phyloP scores from a whole-genome alignment of 2,329 filamentous ascomycete species.

The Arthroderma sp. region DNA sequence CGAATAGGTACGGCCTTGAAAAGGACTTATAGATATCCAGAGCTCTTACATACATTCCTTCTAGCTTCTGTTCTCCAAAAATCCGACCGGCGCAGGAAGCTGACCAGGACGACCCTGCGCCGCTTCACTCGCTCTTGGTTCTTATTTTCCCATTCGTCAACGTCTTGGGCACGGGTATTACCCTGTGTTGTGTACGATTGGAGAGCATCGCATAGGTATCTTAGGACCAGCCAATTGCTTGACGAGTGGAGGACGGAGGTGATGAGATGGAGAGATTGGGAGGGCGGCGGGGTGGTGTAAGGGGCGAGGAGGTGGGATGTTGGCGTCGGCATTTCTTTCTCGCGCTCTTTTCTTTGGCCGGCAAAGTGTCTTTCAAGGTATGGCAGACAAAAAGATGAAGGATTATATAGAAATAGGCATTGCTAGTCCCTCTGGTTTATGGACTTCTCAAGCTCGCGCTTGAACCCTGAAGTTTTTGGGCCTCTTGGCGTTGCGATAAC shows the following conservation, averaged over 20 bases:
- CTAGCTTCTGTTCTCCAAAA: constrained; percentile 66
- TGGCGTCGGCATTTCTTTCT: constrained; percentile 8
- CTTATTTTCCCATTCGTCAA: constrained; percentile 1
- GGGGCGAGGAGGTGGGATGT: constrained; percentile 9
- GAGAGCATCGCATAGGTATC: constrained; percentile 39
- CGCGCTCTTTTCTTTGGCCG: neutral
- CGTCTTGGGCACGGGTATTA: constrained; percentile 7
- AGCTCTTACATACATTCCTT: constrained; percentile 42
- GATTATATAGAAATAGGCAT: too few species aligned
- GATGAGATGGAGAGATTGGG: constrained; percentile 28
- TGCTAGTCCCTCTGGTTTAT: too few species aligned
- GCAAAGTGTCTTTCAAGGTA: neutral
- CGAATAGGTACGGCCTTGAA: too few species aligned
- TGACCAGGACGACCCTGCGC: constrained; percentile 57
- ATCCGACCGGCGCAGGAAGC: constrained; percentile 62
- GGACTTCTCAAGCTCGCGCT: too few species aligned
- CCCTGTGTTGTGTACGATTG: constrained; percentile 5
- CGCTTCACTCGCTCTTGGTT: constrained; percentile 4
- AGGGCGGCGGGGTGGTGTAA: constrained; percentile 20
- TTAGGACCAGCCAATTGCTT: constrained; percentile 44
- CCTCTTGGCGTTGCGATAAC: too few species aligned
- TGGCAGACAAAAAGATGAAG: too few species aligned
- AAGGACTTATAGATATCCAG: too few species aligned
- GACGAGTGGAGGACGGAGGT: constrained; percentile 35
- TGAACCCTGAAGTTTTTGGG: too few species aligned